Evolutionary conservation across 1,284 basidiomycete genomes (phyloP).

Genomic region (Chalciporus sp.): DNA sequence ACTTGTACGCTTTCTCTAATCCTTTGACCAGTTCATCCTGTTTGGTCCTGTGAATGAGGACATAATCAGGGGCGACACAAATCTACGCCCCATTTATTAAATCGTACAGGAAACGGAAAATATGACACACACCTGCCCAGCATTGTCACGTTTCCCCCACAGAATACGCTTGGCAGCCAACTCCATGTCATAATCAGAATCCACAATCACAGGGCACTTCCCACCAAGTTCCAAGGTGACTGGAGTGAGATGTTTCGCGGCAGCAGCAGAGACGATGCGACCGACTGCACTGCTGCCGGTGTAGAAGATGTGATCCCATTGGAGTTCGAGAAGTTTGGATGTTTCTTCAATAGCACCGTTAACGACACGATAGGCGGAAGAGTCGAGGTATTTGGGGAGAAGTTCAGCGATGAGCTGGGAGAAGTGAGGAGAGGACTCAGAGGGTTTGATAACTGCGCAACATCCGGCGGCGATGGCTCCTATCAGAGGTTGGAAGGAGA

Average conservation of each 20-base stretch:
- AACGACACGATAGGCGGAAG: slow-evolving; percentile 48
- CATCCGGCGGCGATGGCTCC: slow-evolving; percentile 68
- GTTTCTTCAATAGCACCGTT: slow-evolving; percentile 60
- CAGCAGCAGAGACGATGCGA: slow-evolving; percentile 61
- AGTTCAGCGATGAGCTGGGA: slow-evolving; percentile 58
- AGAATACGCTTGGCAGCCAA: slow-evolving; percentile 50
- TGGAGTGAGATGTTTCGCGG: slow-evolving; percentile 66
- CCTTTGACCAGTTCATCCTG: slow-evolving; percentile 57
- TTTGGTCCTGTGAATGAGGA: slow-evolving; percentile 51
- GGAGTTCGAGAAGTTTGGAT: slow-evolving; percentile 50
- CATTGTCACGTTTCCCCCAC: slow-evolving; percentile 57
- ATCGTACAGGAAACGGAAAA: not conserved
- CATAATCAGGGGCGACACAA: slow-evolving; percentile 67
- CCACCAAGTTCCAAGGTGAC: slow-evolving; percentile 69
- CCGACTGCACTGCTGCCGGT: slow-evolving; percentile 49
- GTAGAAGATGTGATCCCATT: slow-evolving; percentile 62
- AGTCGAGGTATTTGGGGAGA: slow-evolving; percentile 66
- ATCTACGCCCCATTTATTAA: slow-evolving; percentile 36
- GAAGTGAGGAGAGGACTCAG: slow-evolving; percentile 55
- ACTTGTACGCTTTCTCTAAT: slow-evolving; percentile 41
- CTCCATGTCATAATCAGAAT: slow-evolving; percentile 47
- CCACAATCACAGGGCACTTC: slow-evolving; percentile 64
- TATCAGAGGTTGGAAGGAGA: slow-evolving; percentile 52
- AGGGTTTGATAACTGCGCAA: slow-evolving; percentile 60
- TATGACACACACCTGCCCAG: slow-evolving; percentile 44